These are phyloP conservation scores for Rhizoclosmatium sp. DNA, from an alignment of 192 early-diverging fungal genomes.

Conservation along the genomic window DNA sequence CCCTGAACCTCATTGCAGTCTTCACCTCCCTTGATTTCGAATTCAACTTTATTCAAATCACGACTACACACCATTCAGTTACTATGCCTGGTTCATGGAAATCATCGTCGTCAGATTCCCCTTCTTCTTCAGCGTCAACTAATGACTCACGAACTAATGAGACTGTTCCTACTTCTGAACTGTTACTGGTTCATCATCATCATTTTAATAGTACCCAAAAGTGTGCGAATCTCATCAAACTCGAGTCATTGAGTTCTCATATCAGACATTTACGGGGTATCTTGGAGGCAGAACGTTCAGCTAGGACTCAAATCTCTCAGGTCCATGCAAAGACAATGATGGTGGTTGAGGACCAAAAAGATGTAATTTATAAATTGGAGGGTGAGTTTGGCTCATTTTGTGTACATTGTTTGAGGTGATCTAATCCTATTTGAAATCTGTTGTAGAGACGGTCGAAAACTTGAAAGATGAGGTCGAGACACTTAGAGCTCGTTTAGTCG, in stretches of 20 bases:
- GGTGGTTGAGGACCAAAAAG: slow-evolving; percentile 13
- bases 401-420: neutral
- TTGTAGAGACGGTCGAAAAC: neutral
- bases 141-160: too few species aligned
- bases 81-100: neutral
- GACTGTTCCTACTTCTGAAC: neutral
- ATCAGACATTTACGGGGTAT: slow-evolving; percentile 9
- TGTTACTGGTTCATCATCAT: neutral
- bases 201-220: neutral
- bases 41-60: neutral
- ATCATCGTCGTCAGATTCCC: neutral
- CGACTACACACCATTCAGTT: neutral
- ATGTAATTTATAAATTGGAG: slow-evolving; percentile 3
- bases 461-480: slow-evolving; percentile 15
- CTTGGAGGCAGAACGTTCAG: slow-evolving; percentile 16
- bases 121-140: neutral
- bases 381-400: neutral
- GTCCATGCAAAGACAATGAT: slow-evolving; percentile 21
- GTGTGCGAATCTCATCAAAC: slow-evolving; percentile 12
- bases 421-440: neutral
- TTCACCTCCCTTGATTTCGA: neutral
- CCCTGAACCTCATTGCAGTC: neutral
- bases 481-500: neutral
- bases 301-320: neutral
- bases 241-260: neutral